These are phyloP conservation scores for Lachnellula suecica DNA, from an alignment of 2,329 filamentous ascomycete species.

Conservation along the genomic window DNA sequence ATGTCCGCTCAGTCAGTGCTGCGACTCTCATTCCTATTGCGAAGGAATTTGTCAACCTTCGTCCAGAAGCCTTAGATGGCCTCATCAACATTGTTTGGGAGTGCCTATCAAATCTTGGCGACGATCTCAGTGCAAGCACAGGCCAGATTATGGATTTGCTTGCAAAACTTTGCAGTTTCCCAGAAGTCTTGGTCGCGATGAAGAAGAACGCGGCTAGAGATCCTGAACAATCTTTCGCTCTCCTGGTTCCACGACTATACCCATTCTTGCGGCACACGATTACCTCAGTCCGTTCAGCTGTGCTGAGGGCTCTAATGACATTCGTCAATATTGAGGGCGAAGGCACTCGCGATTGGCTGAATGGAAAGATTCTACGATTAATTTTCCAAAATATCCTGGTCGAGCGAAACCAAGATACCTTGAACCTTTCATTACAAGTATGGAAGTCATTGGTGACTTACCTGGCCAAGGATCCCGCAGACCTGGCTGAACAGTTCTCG, in stretches of 20 bases:
- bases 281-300: constrained; percentile 88
- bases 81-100: constrained; percentile 97
- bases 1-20: constrained; percentile 94
- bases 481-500: constrained; percentile 72
- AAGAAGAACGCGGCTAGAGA: constrained; percentile 82
- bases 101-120: constrained; percentile 92
- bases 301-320: constrained; percentile 87
- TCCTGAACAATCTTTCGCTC: constrained; percentile 84
- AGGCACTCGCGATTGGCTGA: constrained; percentile 84
- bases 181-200: constrained; percentile 90
- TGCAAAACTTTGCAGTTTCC: constrained; percentile 92
- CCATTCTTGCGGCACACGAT: constrained; percentile 97
- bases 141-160: constrained; percentile 98
- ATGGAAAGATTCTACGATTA: constrained; percentile 81
- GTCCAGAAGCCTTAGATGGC: constrained; percentile 72
- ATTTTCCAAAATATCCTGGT: constrained; percentile 95
- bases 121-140: constrained; percentile 95
- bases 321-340: constrained; percentile 85
- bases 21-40: constrained; percentile 97
- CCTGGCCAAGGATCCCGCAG: constrained; percentile 59
- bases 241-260: constrained; percentile 89
- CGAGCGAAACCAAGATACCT: constrained; percentile 81
- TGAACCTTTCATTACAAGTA: constrained; percentile 80
- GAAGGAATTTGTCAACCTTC: constrained; percentile 86
- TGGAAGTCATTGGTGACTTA: constrained; percentile 78